Conservation (phyloP, 805 yeast genomes). For the Candida anglica region DNA sequence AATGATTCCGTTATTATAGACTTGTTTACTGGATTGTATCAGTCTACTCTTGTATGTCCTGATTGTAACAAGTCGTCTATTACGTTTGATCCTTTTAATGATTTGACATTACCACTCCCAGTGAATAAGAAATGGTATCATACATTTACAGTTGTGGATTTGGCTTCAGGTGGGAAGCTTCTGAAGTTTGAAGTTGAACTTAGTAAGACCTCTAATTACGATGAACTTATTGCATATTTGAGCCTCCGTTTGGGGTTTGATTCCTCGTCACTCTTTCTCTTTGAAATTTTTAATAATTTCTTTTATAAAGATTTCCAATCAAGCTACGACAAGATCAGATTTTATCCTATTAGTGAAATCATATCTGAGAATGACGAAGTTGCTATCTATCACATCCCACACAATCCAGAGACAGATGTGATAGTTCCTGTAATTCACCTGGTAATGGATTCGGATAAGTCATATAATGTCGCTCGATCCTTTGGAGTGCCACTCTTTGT, state of each 20-base stretch:
- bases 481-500: conserved; percentile 81
- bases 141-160: conserved; percentile 59
- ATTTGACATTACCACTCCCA: conserved; percentile 86
- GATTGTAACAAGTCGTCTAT: conserved; percentile 73
- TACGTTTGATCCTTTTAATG: conserved; percentile 93
- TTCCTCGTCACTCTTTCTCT: conserved; percentile 22
- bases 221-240: conserved; percentile 60
- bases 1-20: conserved; percentile 85
- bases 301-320: conserved; percentile 68
- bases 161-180: conserved; percentile 41
- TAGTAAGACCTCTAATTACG: conserved; percentile 57
- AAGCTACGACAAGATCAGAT: conserved; percentile 48
- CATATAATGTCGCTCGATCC: conserved; percentile 37
- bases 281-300: conserved; percentile 55
- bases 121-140: conserved; percentile 69
- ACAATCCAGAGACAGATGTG: conserved; percentile 35
- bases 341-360: conserved; percentile 63
- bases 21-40: conserved; percentile 84
- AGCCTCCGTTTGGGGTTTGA: conserved; percentile 40
- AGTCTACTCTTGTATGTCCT: conserved; percentile 88
- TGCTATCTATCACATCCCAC: conserved; percentile 55
- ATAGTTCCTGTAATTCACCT: conserved; percentile 59
- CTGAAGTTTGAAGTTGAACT: conserved; percentile 65
- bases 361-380: conserved; percentile 61
- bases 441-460: conserved; percentile 32